A percentile compares a stretch with the other conserved stretches of the same genome.
phyloP scores from a whole-genome alignment of 1,284 basidiomycete species.

The Kalmanozyma brasiliensis region DNA sequence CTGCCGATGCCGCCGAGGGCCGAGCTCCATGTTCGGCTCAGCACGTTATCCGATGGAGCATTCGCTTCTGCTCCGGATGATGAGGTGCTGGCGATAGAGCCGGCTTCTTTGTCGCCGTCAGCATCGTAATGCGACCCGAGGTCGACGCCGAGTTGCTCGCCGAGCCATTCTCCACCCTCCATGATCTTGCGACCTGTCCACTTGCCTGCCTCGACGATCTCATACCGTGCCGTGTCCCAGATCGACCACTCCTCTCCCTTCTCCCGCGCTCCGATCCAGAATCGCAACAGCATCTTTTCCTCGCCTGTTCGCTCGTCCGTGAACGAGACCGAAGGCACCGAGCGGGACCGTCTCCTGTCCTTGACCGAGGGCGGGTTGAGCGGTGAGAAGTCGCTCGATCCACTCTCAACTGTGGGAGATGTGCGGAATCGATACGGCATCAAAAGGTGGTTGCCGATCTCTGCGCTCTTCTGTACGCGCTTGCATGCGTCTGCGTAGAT shows the following conservation, averaged over 20 bases:
- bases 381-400: constrained; percentile 49
- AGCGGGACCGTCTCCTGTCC: constrained; percentile 44
- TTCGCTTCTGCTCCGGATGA: not conserved
- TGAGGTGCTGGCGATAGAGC: not conserved
- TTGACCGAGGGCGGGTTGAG: constrained; percentile 52
- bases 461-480: constrained; percentile 78
- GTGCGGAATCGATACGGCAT: constrained; percentile 60
- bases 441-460: constrained; percentile 52
- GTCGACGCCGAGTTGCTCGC: constrained; percentile 41
- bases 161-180: constrained; percentile 48
- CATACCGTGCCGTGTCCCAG: constrained; percentile 45
- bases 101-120: not conserved
- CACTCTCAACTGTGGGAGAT: constrained; percentile 22
- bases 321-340: constrained; percentile 40
- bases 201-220: constrained; percentile 42
- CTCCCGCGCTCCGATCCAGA: constrained; percentile 56
- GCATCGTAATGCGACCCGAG: not conserved
- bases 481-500: constrained; percentile 87
- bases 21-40: constrained; percentile 34
- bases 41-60: constrained; percentile 16
- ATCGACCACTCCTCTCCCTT: constrained; percentile 53
- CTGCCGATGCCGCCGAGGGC: constrained; percentile 30
- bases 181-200: constrained; percentile 49
- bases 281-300: constrained; percentile 57
- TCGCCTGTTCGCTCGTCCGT: constrained; percentile 47